Conservation (phyloP, 768 basidiomycete species). For the Suillus decipiens region DNA sequence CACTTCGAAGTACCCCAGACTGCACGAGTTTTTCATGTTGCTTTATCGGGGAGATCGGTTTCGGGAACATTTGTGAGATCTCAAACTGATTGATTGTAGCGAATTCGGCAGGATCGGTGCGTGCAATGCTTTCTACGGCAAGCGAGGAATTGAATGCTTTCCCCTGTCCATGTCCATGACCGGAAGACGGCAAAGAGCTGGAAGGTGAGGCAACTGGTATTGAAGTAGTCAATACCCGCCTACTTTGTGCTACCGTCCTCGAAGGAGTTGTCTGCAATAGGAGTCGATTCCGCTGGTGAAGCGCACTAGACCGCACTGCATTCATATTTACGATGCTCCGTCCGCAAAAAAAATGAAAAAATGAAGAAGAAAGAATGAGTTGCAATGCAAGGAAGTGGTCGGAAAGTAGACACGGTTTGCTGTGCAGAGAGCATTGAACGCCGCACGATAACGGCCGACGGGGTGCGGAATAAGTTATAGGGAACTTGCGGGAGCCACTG, state of each 20-base stretch:
- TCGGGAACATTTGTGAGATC: background rate
- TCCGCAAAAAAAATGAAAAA: background rate
- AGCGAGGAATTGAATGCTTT: slow-evolving; percentile 9
- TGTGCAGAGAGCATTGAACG: background rate
- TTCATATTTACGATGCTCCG: background rate
- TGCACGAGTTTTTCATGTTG: slow-evolving; percentile 52
- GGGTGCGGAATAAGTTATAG: background rate
- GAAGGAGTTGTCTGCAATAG: background rate
- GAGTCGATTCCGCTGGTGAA: background rate
- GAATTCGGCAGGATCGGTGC: background rate
- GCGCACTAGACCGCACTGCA: background rate
- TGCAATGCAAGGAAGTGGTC: background rate
- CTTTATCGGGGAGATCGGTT: slow-evolving; percentile 28
- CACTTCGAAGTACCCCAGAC: slow-evolving; percentile 60
- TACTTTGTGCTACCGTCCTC: background rate
- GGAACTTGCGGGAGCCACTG: background rate
- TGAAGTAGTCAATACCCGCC: slow-evolving; percentile 4
- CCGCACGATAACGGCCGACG: slow-evolving; percentile 1
- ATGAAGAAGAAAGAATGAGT: background rate
- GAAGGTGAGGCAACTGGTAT: slow-evolving; percentile 5
- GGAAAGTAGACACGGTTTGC: too few species aligned
- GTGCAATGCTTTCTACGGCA: slow-evolving; percentile 1
- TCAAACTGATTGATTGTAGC: background rate
- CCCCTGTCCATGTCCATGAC: background rate
- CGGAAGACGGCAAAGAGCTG: background rate